Percentiles rank a stretch among this genome's conserved stretches.
These are phyloP conservation scores for Pichia exigua DNA, from an alignment of 805 yeast genomes.

Conservation along the genomic window DNA sequence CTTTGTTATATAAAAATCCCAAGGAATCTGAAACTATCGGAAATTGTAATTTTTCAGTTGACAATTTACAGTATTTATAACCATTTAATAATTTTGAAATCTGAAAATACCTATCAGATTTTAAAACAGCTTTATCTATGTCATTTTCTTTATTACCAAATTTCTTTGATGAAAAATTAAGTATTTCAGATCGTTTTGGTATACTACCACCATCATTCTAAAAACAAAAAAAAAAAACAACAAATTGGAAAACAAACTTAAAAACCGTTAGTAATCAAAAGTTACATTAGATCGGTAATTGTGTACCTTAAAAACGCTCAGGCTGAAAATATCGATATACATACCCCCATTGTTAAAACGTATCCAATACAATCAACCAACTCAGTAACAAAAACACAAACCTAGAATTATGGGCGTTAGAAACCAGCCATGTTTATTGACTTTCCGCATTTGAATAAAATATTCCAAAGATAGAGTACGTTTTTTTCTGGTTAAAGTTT, in stretches of 20 bases:
- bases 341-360: not conserved
- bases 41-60: slow-evolving; percentile 33
- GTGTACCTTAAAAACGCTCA: not conserved
- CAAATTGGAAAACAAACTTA: not conserved
- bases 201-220: slow-evolving; percentile 8
- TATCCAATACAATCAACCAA: not conserved
- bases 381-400: no score
- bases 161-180: slow-evolving; percentile 1
- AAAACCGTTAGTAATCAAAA: not conserved
- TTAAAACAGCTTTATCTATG: no score
- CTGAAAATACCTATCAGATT: not conserved
- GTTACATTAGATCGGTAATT: not conserved
- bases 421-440: not conserved
- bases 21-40: slow-evolving; percentile 62
- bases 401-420: not conserved
- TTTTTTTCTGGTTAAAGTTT: slow-evolving; percentile 4
- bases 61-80: slow-evolving; percentile 43
- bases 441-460: not conserved
- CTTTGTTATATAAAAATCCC: slow-evolving; percentile 62
- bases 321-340: not conserved
- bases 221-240: not conserved
- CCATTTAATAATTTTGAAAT: slow-evolving; percentile 15
- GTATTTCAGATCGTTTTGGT: slow-evolving; percentile 2
- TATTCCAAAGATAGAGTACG: slow-evolving; percentile 21
- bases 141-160: not conserved